A percentile compares a stretch with the other conserved stretches of the same genome.
These are phyloP conservation scores for Flammula alnicola DNA, from an alignment of 1,284 basidiomycete genomes.

Conservation along the genomic window DNA sequence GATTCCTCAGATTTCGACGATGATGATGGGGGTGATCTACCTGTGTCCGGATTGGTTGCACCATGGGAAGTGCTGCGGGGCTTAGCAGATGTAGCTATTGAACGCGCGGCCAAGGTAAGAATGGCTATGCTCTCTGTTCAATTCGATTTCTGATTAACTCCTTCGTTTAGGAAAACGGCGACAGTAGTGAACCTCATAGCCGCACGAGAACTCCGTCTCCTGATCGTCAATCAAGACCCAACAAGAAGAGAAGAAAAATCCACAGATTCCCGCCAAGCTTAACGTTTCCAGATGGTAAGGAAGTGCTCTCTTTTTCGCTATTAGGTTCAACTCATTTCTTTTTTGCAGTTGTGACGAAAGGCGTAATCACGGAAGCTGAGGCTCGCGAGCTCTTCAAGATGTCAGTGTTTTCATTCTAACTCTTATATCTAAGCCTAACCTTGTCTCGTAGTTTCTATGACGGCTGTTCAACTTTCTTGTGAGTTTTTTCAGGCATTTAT, in stretches of 20 bases:
- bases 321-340: constrained; percentile 18
- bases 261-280: constrained; percentile 53
- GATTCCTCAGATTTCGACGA: constrained; percentile 80
- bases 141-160: constrained; percentile 15
- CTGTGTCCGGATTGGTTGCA: constrained; percentile 78
- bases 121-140: constrained; percentile 14
- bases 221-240: constrained; percentile 64
- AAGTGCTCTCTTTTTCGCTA: constrained; percentile 18
- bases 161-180: constrained; percentile 67
- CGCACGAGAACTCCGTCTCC: constrained; percentile 73
- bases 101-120: constrained; percentile 73
- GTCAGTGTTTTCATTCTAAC: constrained; percentile 45
- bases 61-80: constrained; percentile 84
- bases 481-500: constrained; percentile 21
- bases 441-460: constrained; percentile 69
- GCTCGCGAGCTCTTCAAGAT: constrained; percentile 84
- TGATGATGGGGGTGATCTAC: constrained; percentile 75
- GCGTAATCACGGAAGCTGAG: constrained; percentile 78
- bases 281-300: constrained; percentile 74
- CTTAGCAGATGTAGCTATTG: constrained; percentile 78
- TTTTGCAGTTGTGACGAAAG: constrained; percentile 74
- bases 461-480: constrained; percentile 87
- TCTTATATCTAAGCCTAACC: constrained; percentile 22
- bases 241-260: constrained; percentile 72
- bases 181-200: constrained; percentile 74